Evolutionary conservation across 1,284 basidiomycete genomes (phyloP).

Genomic region (Cryptococcus sp.): DNA sequence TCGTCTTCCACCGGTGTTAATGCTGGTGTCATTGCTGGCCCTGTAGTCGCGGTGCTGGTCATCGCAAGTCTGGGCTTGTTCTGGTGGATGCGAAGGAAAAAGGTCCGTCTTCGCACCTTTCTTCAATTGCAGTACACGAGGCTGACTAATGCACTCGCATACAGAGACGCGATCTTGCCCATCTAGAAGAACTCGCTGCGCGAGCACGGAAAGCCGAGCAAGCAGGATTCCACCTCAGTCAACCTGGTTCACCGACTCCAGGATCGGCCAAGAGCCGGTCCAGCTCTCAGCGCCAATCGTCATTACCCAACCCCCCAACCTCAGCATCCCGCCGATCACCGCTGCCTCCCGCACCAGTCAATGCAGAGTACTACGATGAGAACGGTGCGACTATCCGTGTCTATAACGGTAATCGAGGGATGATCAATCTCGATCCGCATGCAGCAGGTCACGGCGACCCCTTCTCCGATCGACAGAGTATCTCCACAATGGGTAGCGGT

Average conservation of each 20-base stretch:
- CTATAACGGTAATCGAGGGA: slow-evolving; percentile 36
- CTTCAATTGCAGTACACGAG: not conserved
- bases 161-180: slow-evolving; percentile 48
- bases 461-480: slow-evolving; percentile 46
- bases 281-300: slow-evolving; percentile 7
- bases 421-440: slow-evolving; percentile 46
- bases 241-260: slow-evolving; percentile 33
- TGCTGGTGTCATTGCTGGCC: slow-evolving; percentile 52
- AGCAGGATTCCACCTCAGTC: slow-evolving; percentile 47
- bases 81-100: slow-evolving; percentile 51
- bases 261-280: slow-evolving; percentile 28
- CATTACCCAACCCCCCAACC: slow-evolving; percentile 13
- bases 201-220: slow-evolving; percentile 51
- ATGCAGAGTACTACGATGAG: slow-evolving; percentile 43
- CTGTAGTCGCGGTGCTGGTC: slow-evolving; percentile 50
- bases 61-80: slow-evolving; percentile 46
- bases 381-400: slow-evolving; percentile 39
- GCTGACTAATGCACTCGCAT: not conserved
- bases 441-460: slow-evolving; percentile 43
- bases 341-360: slow-evolving; percentile 33
- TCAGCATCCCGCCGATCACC: slow-evolving; percentile 23
- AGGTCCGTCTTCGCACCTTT: slow-evolving; percentile 34
- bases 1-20: slow-evolving; percentile 33
- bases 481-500: slow-evolving; percentile 37
- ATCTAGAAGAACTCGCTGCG: slow-evolving; percentile 47